phyloP scores from a whole-genome alignment of 495 filamentous ascomycete species.

The Astrocystis sublimbata region DNA sequence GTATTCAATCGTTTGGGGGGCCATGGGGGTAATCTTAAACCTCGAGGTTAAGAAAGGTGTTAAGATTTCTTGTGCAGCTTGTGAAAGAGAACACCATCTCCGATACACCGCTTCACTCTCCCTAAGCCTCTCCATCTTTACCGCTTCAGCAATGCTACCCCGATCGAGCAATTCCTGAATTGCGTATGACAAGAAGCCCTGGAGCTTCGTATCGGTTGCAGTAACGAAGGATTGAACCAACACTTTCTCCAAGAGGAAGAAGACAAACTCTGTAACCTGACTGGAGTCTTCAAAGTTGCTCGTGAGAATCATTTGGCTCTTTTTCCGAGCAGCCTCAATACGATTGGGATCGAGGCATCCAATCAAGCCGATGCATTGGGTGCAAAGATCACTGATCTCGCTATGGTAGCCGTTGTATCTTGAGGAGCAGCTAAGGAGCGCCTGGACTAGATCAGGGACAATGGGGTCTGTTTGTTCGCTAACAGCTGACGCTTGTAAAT shows the following conservation, averaged over 20 bases:
- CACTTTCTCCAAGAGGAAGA: constrained; percentile 81
- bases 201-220: constrained; percentile 77
- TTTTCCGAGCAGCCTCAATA: constrained; percentile 75
- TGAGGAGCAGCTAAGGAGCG: constrained; percentile 79
- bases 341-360: constrained; percentile 91
- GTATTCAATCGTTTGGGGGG: constrained; percentile 60
- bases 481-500: constrained; percentile 77
- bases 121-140: constrained; percentile 30
- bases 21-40: constrained; percentile 67
- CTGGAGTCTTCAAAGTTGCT: constrained; percentile 79
- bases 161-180: constrained; percentile 89
- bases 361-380: constrained; percentile 79
- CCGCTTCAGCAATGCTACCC: constrained; percentile 66
- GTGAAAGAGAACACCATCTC: constrained; percentile 76
- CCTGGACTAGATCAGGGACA: constrained; percentile 67
- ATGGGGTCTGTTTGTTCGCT: constrained; percentile 83
- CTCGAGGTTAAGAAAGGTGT: constrained; percentile 83
- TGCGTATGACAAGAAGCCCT: constrained; percentile 86
- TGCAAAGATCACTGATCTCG: constrained; percentile 69
- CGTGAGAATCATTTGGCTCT: constrained; percentile 75
- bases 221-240: constrained; percentile 90
- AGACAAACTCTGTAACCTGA: constrained; percentile 83
- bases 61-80: constrained; percentile 71
- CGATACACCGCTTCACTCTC: constrained; percentile 57
- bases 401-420: constrained; percentile 69